Evolutionary conservation across 441 rosid species (phyloP).

Genomic region (Aleurites moluccanus): DNA sequence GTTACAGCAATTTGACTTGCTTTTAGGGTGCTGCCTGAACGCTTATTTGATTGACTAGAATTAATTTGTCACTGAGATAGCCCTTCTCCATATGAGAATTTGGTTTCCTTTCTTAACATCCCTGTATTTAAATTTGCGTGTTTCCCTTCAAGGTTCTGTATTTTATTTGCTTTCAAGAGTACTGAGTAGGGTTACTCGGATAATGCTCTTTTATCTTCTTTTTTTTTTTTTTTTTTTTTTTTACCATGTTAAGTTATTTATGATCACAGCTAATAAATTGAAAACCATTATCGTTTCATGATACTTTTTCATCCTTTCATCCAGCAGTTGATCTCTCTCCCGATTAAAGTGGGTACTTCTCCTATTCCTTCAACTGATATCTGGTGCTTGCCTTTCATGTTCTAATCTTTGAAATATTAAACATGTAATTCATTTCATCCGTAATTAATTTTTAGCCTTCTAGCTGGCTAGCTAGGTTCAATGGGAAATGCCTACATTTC

Average conservation of each 20-base stretch:
- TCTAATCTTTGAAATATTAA: neutral
- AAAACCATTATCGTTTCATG: slow-evolving; percentile 16
- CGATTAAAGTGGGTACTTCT: neutral
- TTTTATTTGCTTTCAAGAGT: slow-evolving; percentile 18
- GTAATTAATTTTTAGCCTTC: neutral
- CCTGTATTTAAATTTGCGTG: slow-evolving; percentile 24
- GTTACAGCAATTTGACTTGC: slow-evolving; percentile 21
- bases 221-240: neutral
- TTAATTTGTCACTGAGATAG: slow-evolving; percentile 25
- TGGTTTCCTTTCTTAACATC: slow-evolving; percentile 23
- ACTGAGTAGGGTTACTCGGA: slow-evolving; percentile 14
- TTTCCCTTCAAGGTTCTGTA: slow-evolving; percentile 17
- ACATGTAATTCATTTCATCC: neutral
- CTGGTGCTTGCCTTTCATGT: neutral
- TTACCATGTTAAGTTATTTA: slow-evolving; percentile 14
- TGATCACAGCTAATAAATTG: slow-evolving; percentile 27
- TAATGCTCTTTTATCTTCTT: neutral
- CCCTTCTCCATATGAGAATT: slow-evolving; percentile 23
- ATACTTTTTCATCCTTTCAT: neutral
- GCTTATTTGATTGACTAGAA: slow-evolving; percentile 24
- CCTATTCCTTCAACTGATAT: neutral
- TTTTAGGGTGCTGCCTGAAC: slow-evolving; percentile 21
- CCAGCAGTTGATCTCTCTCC: neutral
- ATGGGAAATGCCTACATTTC: no score
- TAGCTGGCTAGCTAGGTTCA: no score